Conservation (phyloP, 176 grass and related monocot genomes). For the Olyra latifolia region DNA sequence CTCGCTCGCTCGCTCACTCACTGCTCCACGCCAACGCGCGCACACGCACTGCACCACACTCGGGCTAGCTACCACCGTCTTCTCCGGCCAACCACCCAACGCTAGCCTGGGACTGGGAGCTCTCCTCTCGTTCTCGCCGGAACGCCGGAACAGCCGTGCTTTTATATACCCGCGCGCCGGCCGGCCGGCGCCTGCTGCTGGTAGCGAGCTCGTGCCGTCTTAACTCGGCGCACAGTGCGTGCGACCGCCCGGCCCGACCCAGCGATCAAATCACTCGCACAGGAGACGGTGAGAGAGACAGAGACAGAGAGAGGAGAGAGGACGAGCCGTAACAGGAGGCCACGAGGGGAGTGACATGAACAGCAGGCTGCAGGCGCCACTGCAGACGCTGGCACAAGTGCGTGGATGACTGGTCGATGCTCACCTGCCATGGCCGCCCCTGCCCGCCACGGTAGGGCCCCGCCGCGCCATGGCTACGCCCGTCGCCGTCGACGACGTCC, state of each 20-base stretch:
- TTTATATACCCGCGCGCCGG: too few species aligned
- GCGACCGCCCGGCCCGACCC: neutral
- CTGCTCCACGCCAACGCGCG: neutral
- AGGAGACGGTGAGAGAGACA: neutral
- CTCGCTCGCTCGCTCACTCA: constrained; percentile 22
- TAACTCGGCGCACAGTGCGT: neutral
- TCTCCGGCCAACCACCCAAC: too few species aligned
- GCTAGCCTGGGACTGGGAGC: too few species aligned
- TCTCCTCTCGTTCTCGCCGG: too few species aligned
- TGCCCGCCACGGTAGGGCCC: neutral
- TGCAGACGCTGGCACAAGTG: constrained; percentile 15
- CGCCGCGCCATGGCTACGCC: neutral
- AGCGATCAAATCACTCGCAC: constrained; percentile 8
- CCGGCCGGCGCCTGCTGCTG: too few species aligned
- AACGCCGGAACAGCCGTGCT: too few species aligned
- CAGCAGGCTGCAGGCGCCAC: neutral
- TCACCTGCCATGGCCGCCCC: neutral
- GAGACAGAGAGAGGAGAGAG: neutral
- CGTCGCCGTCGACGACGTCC: too few species aligned
- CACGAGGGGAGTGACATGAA: constrained; percentile 1
- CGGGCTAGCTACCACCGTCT: too few species aligned
- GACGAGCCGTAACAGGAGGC: neutral
- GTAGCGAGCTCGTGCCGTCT: neutral
- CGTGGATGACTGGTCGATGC: neutral
- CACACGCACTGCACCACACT: too few species aligned